phyloP scores from a whole-genome alignment of 352 stramenopile species.

The Blastocystis sp. region DNA sequence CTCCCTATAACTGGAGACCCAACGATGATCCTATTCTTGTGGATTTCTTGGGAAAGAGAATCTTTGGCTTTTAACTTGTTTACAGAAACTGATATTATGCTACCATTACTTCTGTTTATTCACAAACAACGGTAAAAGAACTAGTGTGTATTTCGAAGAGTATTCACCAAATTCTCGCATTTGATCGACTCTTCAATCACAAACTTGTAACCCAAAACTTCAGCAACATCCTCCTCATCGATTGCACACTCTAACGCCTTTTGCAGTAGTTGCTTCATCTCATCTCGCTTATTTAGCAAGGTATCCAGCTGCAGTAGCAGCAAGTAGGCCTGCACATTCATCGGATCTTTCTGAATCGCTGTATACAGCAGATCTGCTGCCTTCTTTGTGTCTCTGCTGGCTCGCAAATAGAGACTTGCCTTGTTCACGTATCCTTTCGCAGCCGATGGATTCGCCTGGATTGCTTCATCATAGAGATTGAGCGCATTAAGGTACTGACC shows the following conservation, averaged over 20 bases:
- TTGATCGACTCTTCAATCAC: conserved; percentile 11
- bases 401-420: neutral
- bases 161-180: neutral
- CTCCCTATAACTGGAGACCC: conserved; percentile 62
- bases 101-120: neutral
- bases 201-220: neutral
- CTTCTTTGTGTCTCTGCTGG: neutral
- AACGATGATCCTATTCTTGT: conserved; percentile 56
- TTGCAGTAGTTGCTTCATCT: neutral
- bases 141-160: neutral
- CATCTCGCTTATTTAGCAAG: neutral
- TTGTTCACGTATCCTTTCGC: neutral
- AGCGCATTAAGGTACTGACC: neutral
- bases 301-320: neutral
- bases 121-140: neutral
- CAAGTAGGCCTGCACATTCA: neutral
- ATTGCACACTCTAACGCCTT: neutral
- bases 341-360: neutral
- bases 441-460: neutral
- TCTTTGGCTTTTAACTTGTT: conserved; percentile 57
- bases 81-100: conserved; percentile 49
- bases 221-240: neutral
- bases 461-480: neutral
- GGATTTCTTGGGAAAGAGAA: conserved; percentile 61
- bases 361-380: neutral